phyloP scores from a whole-genome alignment of 2,329 filamentous ascomycete species.

The Alternaria incomplexa region DNA sequence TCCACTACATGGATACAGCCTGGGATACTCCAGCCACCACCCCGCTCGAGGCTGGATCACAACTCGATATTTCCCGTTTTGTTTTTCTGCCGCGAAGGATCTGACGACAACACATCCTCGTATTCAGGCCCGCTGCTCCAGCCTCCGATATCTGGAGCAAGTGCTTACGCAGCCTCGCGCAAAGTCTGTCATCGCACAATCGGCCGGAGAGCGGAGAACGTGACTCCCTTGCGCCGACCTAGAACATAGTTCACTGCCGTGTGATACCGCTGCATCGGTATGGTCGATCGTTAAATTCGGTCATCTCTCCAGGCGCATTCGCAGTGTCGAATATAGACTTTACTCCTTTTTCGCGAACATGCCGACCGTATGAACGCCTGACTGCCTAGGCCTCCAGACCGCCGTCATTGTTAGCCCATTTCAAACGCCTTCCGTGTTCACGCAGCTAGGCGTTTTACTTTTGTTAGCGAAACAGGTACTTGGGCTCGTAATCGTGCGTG shows the following conservation, averaged over 20 bases:
- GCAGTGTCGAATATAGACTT: background rate
- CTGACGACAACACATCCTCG: slow-evolving; percentile 8
- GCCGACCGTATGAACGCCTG: background rate
- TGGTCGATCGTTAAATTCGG: background rate
- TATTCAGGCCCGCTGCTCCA: background rate
- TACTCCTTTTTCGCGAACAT: background rate
- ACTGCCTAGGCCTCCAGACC: background rate
- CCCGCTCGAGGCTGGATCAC: slow-evolving; percentile 1
- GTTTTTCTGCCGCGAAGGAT: slow-evolving; percentile 3
- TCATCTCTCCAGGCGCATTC: background rate
- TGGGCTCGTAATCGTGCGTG: slow-evolving; percentile 12
- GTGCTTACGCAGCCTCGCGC: slow-evolving; percentile 3
- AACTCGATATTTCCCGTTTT: slow-evolving; percentile 1
- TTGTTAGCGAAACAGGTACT: slow-evolving; percentile 24
- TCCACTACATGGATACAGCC: background rate
- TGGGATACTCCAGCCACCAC: background rate
- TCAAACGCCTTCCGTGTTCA: slow-evolving; percentile 1
- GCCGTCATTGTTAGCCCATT: slow-evolving; percentile 24
- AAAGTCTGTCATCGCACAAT: background rate
- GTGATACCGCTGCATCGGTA: background rate
- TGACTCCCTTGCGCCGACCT: background rate
- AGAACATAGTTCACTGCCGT: background rate
- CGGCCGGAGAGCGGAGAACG: background rate
- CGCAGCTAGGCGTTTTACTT: slow-evolving; percentile 22
- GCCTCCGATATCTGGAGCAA: background rate